A percentile compares a stretch with the other conserved stretches of the same genome.
Evolutionary conservation across 2,329 filamentous ascomycete species (phyloP).

Genomic region (Clathrospora elynae): DNA sequence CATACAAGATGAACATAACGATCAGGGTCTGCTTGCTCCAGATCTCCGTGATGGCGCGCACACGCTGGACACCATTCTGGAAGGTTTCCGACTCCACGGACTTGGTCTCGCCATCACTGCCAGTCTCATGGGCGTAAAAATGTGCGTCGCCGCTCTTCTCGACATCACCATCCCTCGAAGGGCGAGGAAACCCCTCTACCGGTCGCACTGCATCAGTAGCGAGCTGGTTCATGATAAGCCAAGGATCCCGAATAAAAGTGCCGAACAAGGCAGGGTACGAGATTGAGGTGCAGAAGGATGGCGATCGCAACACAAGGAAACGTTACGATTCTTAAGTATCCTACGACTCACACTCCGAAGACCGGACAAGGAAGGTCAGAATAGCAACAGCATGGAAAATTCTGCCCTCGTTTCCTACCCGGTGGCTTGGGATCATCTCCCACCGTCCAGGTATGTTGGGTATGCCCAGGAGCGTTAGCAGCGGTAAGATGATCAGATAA

Average conservation of each 20-base stretch:
- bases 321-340: slow-evolving; percentile 24
- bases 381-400: slow-evolving; percentile 22
- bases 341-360: slow-evolving; percentile 23
- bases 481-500: slow-evolving; percentile 41
- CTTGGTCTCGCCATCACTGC: slow-evolving; percentile 18
- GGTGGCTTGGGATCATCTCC: slow-evolving; percentile 29
- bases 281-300: slow-evolving; percentile 17
- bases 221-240: slow-evolving; percentile 19
- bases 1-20: slow-evolving; percentile 49
- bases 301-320: slow-evolving; percentile 15
- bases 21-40: slow-evolving; percentile 49
- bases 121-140: slow-evolving; percentile 10
- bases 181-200: slow-evolving; percentile 10
- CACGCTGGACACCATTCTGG: slow-evolving; percentile 48
- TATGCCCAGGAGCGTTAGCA: slow-evolving; percentile 21
- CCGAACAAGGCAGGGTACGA: slow-evolving; percentile 18
- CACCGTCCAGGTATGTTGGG: slow-evolving; percentile 20
- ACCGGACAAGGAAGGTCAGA: slow-evolving; percentile 28
- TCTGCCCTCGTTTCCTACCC: slow-evolving; percentile 26
- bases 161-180: slow-evolving; percentile 22
- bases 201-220: slow-evolving; percentile 24
- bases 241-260: slow-evolving; percentile 9
- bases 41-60: slow-evolving; percentile 49
- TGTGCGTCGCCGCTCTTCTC: slow-evolving; percentile 26
- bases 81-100: slow-evolving; percentile 36